phyloP scores from a whole-genome alignment of 805 yeast genomes.

The Lipomyces starkeyi region DNA sequence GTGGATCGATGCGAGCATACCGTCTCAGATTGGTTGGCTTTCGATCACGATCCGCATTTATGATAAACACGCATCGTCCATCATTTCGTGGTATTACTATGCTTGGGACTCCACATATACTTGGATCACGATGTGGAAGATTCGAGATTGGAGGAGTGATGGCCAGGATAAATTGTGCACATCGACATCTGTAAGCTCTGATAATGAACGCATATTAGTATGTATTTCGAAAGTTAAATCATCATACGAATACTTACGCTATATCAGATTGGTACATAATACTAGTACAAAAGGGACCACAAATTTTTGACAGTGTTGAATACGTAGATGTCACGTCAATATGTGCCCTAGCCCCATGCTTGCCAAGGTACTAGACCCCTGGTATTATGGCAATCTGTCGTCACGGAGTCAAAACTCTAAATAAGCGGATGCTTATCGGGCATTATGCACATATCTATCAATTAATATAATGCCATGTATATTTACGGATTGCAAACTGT shows the following conservation, averaged over 20 bases:
- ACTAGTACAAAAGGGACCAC: neutral
- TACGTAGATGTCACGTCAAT: too few relatives aligned
- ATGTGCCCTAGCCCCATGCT: neutral
- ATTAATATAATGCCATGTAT: neutral
- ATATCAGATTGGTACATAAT: neutral
- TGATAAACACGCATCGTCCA: constrained; percentile 8
- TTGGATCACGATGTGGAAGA: constrained; percentile 24
- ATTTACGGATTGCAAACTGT: neutral
- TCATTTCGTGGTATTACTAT: constrained; percentile 10
- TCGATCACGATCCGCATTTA: constrained; percentile 14
- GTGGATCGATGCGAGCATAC: neutral
- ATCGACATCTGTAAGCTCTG: constrained; percentile 26
- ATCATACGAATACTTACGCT: neutral
- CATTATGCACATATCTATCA: neutral
- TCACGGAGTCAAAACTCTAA: neutral
- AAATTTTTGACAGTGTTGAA: too few relatives aligned
- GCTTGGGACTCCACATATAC: constrained; percentile 19
- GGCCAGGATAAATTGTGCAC: constrained; percentile 25
- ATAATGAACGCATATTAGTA: neutral
- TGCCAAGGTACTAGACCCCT: neutral
- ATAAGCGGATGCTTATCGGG: neutral
- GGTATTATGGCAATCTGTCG: too few relatives aligned
- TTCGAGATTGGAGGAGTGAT: constrained; percentile 19
- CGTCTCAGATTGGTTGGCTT: constrained; percentile 8
- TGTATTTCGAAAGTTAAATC: neutral